Base-by-base conservation (phyloP, 495 filamentous ascomycete genomes). In the Beverwykella pulmonaria region DNA sequence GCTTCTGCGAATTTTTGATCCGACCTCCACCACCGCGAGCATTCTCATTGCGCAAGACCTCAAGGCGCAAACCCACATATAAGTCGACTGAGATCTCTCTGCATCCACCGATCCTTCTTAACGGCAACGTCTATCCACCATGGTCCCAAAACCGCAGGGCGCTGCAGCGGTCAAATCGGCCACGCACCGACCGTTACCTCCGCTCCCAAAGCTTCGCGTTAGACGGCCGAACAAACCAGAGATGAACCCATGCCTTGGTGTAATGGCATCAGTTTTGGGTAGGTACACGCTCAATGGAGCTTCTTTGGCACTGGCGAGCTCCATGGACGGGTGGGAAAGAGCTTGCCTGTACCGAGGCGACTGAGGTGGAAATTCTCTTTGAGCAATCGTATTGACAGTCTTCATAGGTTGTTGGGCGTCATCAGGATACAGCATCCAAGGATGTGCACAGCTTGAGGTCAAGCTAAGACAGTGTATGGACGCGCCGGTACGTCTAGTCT, bases 381-480 rank as follows among this genome's bases (percentile, higher is more conserved):
- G 39, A 14, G 39, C 9, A 44, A 2, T 7, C 17, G 15, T 44
- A 44, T 25, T 34, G 52, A 34, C 52, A 32, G 1, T 41, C 25
- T 32, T 44, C 22, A 54, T 71, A 97, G 92, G 90, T 70, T 98
- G 94, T 79, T 98, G 94, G 94, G 94, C 94, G 1, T 96, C 93
- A 1, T 82, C 89, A 14, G 92, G 92, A 60, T 88, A 91, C 73
- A 86, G 77, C 61, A 78, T 83, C 0, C 81, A 86, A 41, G 92
- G 90, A 23, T 98, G 94, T 72, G 83, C 82, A n/a, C 85, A 82
- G 27, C 75, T 98, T 52, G 94, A 97, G 76, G 82, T 90, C 71
- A 84, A 89, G 69, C 80, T 98, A 74, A 84, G 92, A 62, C 79
- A 84, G n/a, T 98, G 94, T 82, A 97, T 97, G 94, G 94, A 98